phyloP scores from a whole-genome alignment of 495 filamentous ascomycete genomes.

The Neurospora terricola region DNA sequence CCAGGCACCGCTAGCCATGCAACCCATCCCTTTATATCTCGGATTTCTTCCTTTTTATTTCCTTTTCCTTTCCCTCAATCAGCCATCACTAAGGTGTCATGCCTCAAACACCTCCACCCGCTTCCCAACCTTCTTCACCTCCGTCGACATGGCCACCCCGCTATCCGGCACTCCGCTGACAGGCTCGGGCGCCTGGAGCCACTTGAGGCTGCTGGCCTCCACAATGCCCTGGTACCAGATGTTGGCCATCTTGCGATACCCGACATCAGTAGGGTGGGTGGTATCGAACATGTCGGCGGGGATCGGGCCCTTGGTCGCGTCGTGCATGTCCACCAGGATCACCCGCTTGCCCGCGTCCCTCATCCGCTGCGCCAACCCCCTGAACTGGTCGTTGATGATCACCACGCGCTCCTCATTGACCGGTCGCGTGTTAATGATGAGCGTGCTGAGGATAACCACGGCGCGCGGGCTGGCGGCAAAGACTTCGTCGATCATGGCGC shows the following conservation, averaged over 20 bases:
- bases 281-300: constrained; percentile 32
- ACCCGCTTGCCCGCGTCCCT: constrained; percentile 21
- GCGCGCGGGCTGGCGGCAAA: constrained; percentile 30
- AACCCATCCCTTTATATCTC: not conserved
- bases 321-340: constrained; percentile 41
- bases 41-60: not conserved
- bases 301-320: constrained; percentile 16
- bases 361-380: constrained; percentile 21
- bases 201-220: constrained; percentile 16
- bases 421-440: constrained; percentile 28
- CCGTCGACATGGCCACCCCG: not conserved
- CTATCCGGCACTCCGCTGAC: constrained; percentile 14
- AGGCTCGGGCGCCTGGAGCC: constrained; percentile 13
- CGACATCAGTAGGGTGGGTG: constrained; percentile 40
- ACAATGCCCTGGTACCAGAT: constrained; percentile 39
- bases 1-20: not conserved
- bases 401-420: constrained; percentile 18
- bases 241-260: constrained; percentile 45
- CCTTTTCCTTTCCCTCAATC: not conserved
- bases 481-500: constrained; percentile 28
- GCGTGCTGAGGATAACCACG: constrained; percentile 39
- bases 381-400: constrained; percentile 31
- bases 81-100: not conserved
- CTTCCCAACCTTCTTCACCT: not conserved
- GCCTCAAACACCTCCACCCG: not conserved